Conservation (phyloP, 2,329 filamentous ascomycete genomes). For the Fusarium sp. region DNA sequence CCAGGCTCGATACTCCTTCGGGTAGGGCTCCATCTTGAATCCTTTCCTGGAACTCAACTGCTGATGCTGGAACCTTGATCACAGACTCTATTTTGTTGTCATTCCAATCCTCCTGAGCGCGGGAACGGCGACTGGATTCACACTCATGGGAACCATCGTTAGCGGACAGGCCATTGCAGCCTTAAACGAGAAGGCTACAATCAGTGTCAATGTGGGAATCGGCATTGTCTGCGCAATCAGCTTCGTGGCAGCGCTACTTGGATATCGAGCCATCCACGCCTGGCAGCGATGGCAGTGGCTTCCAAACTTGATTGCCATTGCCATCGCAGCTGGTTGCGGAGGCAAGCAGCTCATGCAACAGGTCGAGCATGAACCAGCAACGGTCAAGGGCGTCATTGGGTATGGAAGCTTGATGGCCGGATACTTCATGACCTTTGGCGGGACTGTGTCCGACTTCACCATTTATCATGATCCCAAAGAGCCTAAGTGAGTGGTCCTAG, state of each 20-base stretch:
- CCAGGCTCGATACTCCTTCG: slow-evolving; percentile 71
- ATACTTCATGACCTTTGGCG: slow-evolving; percentile 67
- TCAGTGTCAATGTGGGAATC: slow-evolving; percentile 67
- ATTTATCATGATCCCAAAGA: slow-evolving; percentile 58
- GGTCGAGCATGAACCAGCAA: slow-evolving; percentile 52
- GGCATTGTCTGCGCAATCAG: slow-evolving; percentile 66
- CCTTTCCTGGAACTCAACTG: no score
- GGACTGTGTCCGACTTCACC: slow-evolving; percentile 68
- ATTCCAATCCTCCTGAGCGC: slow-evolving; percentile 66
- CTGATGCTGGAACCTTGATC: slow-evolving; percentile 24
- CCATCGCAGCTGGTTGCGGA: slow-evolving; percentile 65
- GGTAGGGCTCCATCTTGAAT: slow-evolving; percentile 46
- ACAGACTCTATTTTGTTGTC: slow-evolving; percentile 60
- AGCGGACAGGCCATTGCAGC: slow-evolving; percentile 66
- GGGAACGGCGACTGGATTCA: slow-evolving; percentile 69
- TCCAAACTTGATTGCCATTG: slow-evolving; percentile 63
- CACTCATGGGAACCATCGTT: slow-evolving; percentile 66
- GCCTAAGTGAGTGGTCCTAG: slow-evolving; percentile 31
- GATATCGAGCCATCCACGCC: slow-evolving; percentile 65
- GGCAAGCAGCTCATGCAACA: slow-evolving; percentile 62
- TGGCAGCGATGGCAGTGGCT: slow-evolving; percentile 70
- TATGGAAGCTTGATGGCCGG: slow-evolving; percentile 62
- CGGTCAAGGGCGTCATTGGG: slow-evolving; percentile 54
- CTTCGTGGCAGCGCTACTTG: slow-evolving; percentile 66
- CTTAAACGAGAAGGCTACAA: slow-evolving; percentile 53